A percentile compares a stretch with the other conserved stretches of the same genome.
phyloP scores from a whole-genome alignment of 2,329 filamentous ascomycete genomes.

The Arthrobotrys pseudoclavata region DNA sequence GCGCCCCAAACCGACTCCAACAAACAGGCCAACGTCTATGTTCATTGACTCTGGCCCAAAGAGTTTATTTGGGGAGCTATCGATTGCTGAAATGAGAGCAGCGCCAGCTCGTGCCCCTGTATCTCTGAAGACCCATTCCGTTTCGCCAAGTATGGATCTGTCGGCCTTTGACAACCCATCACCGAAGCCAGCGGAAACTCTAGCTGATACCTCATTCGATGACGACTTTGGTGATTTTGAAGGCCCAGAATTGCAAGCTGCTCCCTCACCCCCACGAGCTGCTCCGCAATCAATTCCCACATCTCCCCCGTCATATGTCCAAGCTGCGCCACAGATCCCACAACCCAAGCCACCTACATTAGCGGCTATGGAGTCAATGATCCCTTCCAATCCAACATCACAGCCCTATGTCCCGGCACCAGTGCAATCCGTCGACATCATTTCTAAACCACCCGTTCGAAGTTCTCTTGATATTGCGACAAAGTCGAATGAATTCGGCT shows the following conservation, averaged over 20 bases:
- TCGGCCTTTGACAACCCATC: constrained; percentile 40
- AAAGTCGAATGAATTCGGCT: constrained; percentile 5
- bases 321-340: constrained; percentile 13
- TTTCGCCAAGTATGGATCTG: constrained; percentile 38
- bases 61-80: constrained; percentile 49
- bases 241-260: constrained; percentile 30
- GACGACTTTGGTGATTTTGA: constrained; percentile 60
- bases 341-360: constrained; percentile 34
- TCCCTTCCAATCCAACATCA: neutral
- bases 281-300: neutral
- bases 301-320: neutral
- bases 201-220: constrained; percentile 48
- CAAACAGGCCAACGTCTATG: constrained; percentile 48
- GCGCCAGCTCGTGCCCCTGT: constrained; percentile 20
- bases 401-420: constrained; percentile 1
- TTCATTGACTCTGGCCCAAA: constrained; percentile 43
- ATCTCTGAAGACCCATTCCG: constrained; percentile 30
- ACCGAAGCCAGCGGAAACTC: constrained; percentile 19
- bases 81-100: constrained; percentile 46
- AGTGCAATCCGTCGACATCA: neutral
- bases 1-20: constrained; percentile 30
- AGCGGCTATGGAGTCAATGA: constrained; percentile 5
- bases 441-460: constrained; percentile 17
- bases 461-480: constrained; percentile 52
- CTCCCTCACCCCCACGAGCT: constrained; percentile 14